Evolutionary conservation across 78 protist species (phyloP).

Genomic region (Speleostelium caveatum): DNA sequence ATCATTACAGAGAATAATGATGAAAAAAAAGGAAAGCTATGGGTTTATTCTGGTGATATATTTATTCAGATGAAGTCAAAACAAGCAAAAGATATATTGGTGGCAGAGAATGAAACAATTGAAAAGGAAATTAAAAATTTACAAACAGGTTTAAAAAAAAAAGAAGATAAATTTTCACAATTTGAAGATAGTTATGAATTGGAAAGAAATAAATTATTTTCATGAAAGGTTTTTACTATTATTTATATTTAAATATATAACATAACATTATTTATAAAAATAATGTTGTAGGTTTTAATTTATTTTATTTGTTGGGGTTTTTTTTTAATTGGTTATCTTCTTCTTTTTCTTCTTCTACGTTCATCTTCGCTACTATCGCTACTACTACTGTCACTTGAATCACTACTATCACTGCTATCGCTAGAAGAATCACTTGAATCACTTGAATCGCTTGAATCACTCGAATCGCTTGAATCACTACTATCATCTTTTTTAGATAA

Average conservation of each 20-base stretch:
- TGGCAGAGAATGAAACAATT: conserved; percentile 26
- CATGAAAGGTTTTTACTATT: too few species aligned
- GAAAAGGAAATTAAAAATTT: conserved; percentile 23
- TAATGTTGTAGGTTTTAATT: too few species aligned
- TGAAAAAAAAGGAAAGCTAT: conserved; percentile 5
- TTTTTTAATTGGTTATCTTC: background rate
- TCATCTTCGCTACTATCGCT: background rate
- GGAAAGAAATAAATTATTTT: conserved; percentile 26
- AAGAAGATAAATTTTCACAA: conserved; percentile 21
- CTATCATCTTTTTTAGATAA: conserved; percentile 21
- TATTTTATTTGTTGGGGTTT: too few species aligned
- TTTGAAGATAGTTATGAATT: background rate
- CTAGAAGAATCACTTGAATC: background rate
- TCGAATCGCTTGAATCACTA: background rate
- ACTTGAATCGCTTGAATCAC: background rate
- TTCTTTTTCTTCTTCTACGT: conserved; percentile 10
- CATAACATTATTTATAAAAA: too few species aligned
- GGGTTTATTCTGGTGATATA: conserved; percentile 73
- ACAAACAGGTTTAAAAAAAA: background rate
- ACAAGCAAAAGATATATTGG: conserved; percentile 5
- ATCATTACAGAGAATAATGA: background rate
- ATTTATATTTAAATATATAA: too few species aligned
- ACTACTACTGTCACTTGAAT: background rate
- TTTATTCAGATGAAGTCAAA: conserved; percentile 54
- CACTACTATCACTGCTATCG: conserved; percentile 14